Conservation (phyloP, 2,329 filamentous ascomycete species). For the Claviceps maximensis region DNA sequence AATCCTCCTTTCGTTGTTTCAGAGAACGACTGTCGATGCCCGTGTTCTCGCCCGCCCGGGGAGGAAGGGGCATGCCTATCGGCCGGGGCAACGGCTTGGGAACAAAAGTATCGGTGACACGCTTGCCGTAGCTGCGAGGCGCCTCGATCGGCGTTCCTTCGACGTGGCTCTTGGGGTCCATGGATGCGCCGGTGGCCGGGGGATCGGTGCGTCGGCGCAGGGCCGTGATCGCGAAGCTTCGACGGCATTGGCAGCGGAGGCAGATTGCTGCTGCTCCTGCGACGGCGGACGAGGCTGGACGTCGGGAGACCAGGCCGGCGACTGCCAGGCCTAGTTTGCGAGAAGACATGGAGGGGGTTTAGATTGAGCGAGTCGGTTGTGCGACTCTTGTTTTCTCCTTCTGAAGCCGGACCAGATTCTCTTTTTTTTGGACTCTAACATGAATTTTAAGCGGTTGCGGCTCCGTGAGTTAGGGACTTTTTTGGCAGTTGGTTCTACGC, state of each 20-base stretch:
- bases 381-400: not conserved
- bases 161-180: slow-evolving; percentile 25
- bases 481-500: not conserved
- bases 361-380: not conserved
- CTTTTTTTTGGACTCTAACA: not conserved
- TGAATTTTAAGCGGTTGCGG: not conserved
- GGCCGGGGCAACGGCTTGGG: slow-evolving; percentile 54
- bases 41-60: slow-evolving; percentile 66
- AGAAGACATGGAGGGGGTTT: slow-evolving; percentile 16
- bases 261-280: slow-evolving; percentile 21
- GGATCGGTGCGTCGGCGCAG: slow-evolving; percentile 18
- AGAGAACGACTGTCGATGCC: slow-evolving; percentile 58
- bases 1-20: slow-evolving; percentile 60
- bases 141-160: slow-evolving; percentile 40
- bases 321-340: slow-evolving; percentile 19
- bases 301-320: slow-evolving; percentile 10
- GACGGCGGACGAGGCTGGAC: slow-evolving; percentile 14
- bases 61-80: slow-evolving; percentile 68
- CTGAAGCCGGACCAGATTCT: not conserved
- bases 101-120: slow-evolving; percentile 37
- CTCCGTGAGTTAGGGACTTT: not conserved
- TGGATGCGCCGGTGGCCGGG: slow-evolving; percentile 21
- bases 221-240: slow-evolving; percentile 33
- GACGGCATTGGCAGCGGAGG: slow-evolving; percentile 37
- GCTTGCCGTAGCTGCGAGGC: slow-evolving; percentile 46